phyloP scores from a whole-genome alignment of 768 basidiomycete species.

The Leccinum boreale region DNA sequence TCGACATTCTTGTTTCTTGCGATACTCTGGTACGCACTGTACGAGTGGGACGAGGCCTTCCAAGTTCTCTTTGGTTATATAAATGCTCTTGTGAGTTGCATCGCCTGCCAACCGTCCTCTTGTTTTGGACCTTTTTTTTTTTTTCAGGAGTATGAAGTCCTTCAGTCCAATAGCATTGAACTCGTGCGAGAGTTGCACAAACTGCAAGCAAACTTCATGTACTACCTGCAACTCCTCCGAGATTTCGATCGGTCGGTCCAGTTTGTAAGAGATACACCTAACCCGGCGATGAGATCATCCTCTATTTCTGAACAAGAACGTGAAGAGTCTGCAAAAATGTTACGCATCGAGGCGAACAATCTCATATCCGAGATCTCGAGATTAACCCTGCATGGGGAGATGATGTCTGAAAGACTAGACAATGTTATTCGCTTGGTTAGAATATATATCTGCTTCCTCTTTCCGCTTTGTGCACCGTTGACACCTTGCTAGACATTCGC shows the following conservation, averaged over 20 bases:
- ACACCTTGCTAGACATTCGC: conserved; percentile 45
- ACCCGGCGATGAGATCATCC: conserved; percentile 42
- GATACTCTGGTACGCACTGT: conserved; percentile 56
- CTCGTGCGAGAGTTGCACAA: conserved; percentile 53
- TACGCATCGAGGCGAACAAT: conserved; percentile 41
- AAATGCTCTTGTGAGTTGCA: conserved; percentile 39
- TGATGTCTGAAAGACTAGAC: conserved; percentile 21
- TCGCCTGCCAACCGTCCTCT: not conserved
- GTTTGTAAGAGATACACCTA: conserved; percentile 48
- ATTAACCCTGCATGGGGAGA: conserved; percentile 32
- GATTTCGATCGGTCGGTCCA: conserved; percentile 51
- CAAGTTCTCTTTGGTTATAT: conserved; percentile 51
- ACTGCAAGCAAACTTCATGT: conserved; percentile 51
- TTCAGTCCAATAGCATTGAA: conserved; percentile 41
- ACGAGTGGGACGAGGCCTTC: conserved; percentile 60
- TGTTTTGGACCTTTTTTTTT: not conserved
- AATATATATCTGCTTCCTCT: not conserved
- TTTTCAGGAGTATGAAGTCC: conserved; percentile 43
- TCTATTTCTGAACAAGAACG: conserved; percentile 16
- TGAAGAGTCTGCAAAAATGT: conserved; percentile 24
- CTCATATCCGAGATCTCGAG: conserved; percentile 49
- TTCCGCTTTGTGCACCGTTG: not conserved
- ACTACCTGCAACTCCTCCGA: conserved; percentile 50
- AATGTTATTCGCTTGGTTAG: conserved; percentile 28
- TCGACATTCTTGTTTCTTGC: conserved; percentile 35